Evolutionary conservation across 768 basidiomycete species (phyloP).

Genomic region (Albatrellus ellisii): DNA sequence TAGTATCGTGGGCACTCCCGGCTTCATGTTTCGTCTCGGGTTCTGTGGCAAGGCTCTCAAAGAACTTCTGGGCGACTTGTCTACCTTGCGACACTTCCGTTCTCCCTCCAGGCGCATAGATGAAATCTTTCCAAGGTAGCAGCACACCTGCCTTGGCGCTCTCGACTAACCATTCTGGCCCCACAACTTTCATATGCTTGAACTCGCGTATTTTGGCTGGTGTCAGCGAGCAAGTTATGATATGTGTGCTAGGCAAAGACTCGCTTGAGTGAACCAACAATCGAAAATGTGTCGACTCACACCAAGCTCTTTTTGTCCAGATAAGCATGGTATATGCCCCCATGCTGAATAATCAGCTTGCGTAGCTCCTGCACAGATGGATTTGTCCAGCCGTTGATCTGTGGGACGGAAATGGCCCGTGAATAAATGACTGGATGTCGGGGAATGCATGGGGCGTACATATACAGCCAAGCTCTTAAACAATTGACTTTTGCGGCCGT

Average conservation of each 20-base stretch:
- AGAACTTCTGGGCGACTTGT: conserved; percentile 24
- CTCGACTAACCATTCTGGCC: conserved; percentile 79
- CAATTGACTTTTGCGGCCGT: conserved; percentile 32
- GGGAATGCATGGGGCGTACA: conserved; percentile 31
- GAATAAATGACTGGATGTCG: background rate
- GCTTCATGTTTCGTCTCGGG: background rate
- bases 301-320: conserved; percentile 66
- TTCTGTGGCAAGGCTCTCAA: conserved; percentile 16
- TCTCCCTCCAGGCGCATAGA: conserved; percentile 37
- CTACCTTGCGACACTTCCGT: conserved; percentile 37
- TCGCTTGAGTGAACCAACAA: background rate
- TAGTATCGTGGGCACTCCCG: background rate
- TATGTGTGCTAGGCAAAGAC: conserved; percentile 53
- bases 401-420: background rate
- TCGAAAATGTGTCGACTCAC: conserved; percentile 29
- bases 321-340: conserved; percentile 76
- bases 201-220: conserved; percentile 85
- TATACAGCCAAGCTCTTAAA: conserved; percentile 73
- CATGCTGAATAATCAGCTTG: conserved; percentile 67
- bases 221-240: conserved; percentile 85
- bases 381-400: conserved; percentile 87
- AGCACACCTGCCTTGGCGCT: conserved; percentile 56
- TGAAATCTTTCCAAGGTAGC: conserved; percentile 72
- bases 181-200: conserved; percentile 79
- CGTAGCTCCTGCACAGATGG: conserved; percentile 81